Evolutionary conservation across 768 basidiomycete genomes (phyloP), one percentile per base, ranked within the genome.

Genomic region (Suillus alpinus): DNA sequence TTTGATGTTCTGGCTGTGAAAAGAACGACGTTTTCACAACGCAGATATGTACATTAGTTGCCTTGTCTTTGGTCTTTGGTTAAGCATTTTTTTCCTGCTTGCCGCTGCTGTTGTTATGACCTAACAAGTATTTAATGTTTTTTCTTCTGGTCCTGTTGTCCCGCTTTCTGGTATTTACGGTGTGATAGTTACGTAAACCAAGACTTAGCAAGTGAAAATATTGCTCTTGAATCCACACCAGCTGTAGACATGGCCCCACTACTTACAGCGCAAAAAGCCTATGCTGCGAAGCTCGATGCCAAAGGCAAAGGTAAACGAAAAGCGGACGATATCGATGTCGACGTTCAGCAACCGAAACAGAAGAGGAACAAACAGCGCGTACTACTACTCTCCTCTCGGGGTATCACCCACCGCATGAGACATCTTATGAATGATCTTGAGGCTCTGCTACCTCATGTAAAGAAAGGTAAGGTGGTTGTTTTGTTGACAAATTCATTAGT

Each of bases 401-500:
- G 97, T 57, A 84, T 98, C 59, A 98, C 94, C 20, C 91, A 95
- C 75, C 85, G 97, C 31, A 98, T 98, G 95, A 80, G 97, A 64
- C 97, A 99, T 74, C 80, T 99, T 61, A 95, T 98, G 94, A 91
- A 88, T 66, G 97, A 99, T 73, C 70, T 99, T 57, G 92, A 95
- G 72, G 85, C 82, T 0, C 78, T 99, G 32, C 74, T 99, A 10
- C 97, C 97, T 6, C 97, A 99, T 74, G 84, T 92, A 3, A 99
- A 98, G 80, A 98, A 97, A 81, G 97, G 97, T 93, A 56, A 59
- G 83, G 69, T 51, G 51, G 41, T 56, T 13, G 31, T 50, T 31
- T n/a, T 16, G 52, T 39, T 4, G 16, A 57, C 13, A 59, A 52
- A 43, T 56, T 55, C 36, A 43, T 26, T 12, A 37, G 36, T 14